Evolutionary conservation across 768 basidiomycete genomes (phyloP), one percentile per base, ranked within the genome.

Genomic region (Crucibulum laeve): DNA sequence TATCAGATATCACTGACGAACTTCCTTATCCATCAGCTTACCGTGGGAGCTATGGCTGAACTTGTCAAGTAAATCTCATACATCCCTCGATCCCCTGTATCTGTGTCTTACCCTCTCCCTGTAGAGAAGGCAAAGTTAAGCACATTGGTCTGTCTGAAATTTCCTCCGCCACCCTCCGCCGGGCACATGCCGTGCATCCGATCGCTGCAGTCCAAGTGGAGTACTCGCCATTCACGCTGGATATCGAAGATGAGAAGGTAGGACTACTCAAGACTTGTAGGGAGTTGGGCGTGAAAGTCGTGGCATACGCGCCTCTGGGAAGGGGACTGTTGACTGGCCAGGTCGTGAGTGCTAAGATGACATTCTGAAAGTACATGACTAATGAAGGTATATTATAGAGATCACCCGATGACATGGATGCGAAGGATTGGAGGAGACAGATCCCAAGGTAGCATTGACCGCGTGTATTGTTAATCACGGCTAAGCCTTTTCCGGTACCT

Each of bases 91-190:
- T 19, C 8, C 11, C 4, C 33, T 18, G 30, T 24, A n/a, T 14
- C 25, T 7, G 13, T 11, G 21, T 8, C 36, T 25, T 46, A n/a
- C 22, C 39, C 2, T 13, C 10, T 36, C 14, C 21, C 34, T 38
- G 5, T 39, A 58, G 60, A 40, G 59, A 60, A 47, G 75, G 73
- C 1, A 77, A 73, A 53, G 67, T 68, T 45, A 68, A 60, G 45
- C 67, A 75, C 53, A 50, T 81, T 6, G 77, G 80, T 1, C 67
- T 80, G 34, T 79, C 75, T n/a, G 79, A 81, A 52, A 61, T 67
- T 43, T 73, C 73, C 3, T 61, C 70, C 1, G 43, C 47, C 3
- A 72, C 73, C 1, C 62, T 80, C 19, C 70, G 75, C 21, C 69
- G 77, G 11, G 79, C 77, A 6, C 68, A 67, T 30, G 66, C 69